phyloP scores from a whole-genome alignment of 768 basidiomycete species.

The Russula vinacea region DNA sequence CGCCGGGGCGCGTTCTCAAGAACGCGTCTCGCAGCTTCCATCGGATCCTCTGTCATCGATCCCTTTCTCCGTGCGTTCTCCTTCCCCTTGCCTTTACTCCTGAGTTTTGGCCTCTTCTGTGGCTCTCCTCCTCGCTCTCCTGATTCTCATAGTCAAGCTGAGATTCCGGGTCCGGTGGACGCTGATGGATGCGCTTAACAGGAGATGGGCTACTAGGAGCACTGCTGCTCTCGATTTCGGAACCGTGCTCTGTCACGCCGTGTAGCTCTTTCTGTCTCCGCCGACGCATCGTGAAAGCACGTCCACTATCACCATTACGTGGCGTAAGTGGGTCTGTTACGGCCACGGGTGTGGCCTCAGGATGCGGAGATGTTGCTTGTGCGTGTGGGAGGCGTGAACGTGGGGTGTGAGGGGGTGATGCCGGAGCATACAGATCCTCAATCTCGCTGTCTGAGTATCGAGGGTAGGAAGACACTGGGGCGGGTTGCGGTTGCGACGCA shows the following conservation, averaged over 20 bases:
- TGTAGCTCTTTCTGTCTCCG: conserved; percentile 26
- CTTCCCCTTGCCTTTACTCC: conserved; percentile 30
- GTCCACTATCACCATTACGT: conserved; percentile 24
- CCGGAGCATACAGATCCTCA: conserved; percentile 29
- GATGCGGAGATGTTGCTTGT: conserved; percentile 6
- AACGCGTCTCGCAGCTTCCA: conserved; percentile 16
- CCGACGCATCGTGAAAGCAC: conserved; percentile 28
- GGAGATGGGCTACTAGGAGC: conserved; percentile 29
- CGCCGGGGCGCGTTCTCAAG: conserved; percentile 22
- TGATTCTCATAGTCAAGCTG: conserved; percentile 14
- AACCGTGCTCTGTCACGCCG: conserved; percentile 18
- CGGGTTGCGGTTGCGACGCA: conserved; percentile 6
- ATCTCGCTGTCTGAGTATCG: conserved; percentile 30
- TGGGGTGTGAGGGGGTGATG: conserved; percentile 21
- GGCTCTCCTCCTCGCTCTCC: conserved; percentile 35
- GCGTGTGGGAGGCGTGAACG: conserved; percentile 20
- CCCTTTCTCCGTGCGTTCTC: conserved; percentile 39
- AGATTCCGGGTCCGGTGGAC: conserved; percentile 13
- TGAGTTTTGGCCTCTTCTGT: conserved; percentile 35
- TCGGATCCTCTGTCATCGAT: conserved; percentile 8
- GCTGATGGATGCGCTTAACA: conserved; percentile 22
- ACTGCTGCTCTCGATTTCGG: conserved; percentile 18
- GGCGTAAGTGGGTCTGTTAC: conserved; percentile 20
- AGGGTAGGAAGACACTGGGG: conserved; percentile 1
- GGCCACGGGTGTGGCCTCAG: conserved; percentile 14